Percentiles rank a stretch among this genome's conserved stretches.
Evolutionary conservation across 1,284 basidiomycete genomes (phyloP).

Genomic region (Fomes fomentarius): DNA sequence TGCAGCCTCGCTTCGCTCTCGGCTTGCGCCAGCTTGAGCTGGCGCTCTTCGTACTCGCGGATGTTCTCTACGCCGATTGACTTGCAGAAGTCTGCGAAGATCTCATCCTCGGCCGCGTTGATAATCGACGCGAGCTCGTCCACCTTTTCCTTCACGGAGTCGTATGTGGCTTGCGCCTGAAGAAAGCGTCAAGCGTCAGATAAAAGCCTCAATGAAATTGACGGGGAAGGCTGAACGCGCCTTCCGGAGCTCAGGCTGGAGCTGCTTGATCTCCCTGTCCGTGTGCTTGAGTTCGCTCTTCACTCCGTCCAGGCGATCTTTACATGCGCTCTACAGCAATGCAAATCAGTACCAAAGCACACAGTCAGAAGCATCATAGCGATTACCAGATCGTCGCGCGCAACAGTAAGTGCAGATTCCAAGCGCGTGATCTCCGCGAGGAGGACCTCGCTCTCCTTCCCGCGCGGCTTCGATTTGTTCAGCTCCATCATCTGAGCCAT

Average conservation of each 20-base stretch:
- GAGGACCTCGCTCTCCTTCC: constrained; percentile 82
- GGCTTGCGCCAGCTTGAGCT: constrained; percentile 85
- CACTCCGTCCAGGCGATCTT: constrained; percentile 68
- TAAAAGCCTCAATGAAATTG: not conserved
- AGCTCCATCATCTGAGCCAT: constrained; percentile 84
- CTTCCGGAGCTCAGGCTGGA: constrained; percentile 69
- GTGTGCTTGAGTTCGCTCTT: constrained; percentile 82
- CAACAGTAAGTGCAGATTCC: constrained; percentile 74
- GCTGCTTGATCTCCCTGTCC: constrained; percentile 69
- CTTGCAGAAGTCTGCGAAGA: constrained; percentile 83
- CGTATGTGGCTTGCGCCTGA: constrained; percentile 58
- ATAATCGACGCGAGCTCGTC: constrained; percentile 62
- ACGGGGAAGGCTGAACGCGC: constrained; percentile 42
- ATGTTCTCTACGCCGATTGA: constrained; percentile 85
- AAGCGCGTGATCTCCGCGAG: constrained; percentile 78
- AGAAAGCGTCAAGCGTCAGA: not conserved
- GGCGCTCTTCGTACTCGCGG: constrained; percentile 93
- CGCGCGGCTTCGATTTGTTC: constrained; percentile 78
- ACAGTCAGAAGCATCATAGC: no score
- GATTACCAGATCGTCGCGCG: constrained; percentile 81
- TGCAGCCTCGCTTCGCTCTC: constrained; percentile 85
- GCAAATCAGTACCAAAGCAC: not conserved
- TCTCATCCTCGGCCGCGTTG: constrained; percentile 78
- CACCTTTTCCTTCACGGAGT: constrained; percentile 58
- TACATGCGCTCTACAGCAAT: constrained; percentile 56